phyloP scores from a whole-genome alignment of 352 stramenopile genomes.

The Plasmopara viticola region DNA sequence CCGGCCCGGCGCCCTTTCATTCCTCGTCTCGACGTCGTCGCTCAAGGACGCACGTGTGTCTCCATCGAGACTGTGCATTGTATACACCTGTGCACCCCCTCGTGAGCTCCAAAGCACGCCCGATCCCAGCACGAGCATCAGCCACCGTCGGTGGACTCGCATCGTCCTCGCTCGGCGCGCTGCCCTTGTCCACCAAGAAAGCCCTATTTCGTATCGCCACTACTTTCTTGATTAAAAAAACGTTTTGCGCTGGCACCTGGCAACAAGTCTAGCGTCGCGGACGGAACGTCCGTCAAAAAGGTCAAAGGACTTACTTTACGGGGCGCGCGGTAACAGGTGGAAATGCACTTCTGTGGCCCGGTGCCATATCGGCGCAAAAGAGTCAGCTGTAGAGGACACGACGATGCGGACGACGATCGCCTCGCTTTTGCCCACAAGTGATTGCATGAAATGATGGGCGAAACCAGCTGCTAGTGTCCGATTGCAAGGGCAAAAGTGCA shows the following conservation, averaged over 20 bases:
- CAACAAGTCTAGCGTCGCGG: constrained; percentile 8
- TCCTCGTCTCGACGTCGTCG: not conserved
- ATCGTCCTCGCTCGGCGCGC: constrained; percentile 13
- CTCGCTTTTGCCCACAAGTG: constrained; percentile 25
- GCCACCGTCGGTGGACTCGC: constrained; percentile 22
- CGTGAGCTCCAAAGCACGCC: constrained; percentile 3
- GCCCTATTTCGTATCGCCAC: not conserved
- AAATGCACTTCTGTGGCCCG: constrained; percentile 17
- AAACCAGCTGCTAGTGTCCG: constrained; percentile 12
- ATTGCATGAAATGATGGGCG: constrained; percentile 20
- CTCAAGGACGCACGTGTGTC: not conserved
- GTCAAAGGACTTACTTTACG: constrained; percentile 7
- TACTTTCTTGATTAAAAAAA: no score
- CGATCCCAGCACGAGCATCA: constrained; percentile 15
- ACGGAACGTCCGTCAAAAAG: constrained; percentile 7
- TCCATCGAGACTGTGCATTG: constrained; percentile 14
- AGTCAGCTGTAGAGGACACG: constrained; percentile 26
- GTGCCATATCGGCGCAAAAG: constrained; percentile 11
- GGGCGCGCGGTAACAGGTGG: constrained; percentile 6
- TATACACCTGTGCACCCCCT: constrained; percentile 19
- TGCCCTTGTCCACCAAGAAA: constrained; percentile 9
- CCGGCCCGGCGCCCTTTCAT: constrained; percentile 4
- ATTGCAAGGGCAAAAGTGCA: not conserved
- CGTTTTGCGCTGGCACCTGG: constrained; percentile 10
- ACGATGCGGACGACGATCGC: constrained; percentile 21